Evolutionary conservation across 1,284 basidiomycete species (phyloP), one percentile per base, ranked within the genome.

Genomic region (Leccinum subspadiceum): DNA sequence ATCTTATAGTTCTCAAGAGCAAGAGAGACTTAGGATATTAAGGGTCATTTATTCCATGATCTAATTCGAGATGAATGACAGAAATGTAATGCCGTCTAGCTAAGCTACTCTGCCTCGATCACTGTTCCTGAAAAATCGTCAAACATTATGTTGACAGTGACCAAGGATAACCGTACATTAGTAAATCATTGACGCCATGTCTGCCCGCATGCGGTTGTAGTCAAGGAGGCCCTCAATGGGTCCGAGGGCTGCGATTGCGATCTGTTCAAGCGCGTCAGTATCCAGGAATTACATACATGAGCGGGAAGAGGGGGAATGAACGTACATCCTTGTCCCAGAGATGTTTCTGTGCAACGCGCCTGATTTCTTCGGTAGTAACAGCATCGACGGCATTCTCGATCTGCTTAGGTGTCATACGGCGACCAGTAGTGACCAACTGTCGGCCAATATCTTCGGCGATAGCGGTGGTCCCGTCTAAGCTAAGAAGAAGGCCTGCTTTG

Each of bases 371-470:
- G 26, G 86, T 79, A 33, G 86, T 88, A 64, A 99, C 93, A 56
- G 91, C 87, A 75, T 98, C 94, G 55, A 99, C 89, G 53, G 93
- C 93, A 60, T 84, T 84, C 83, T 98, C 96, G 66, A 97, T 96
- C 79, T 99, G 94, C 75, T 90, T 85, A 56, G 97, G 96, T 31
- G 94, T 93, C 80, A 91, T 83, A 70, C 95, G 82, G 69, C 84
- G 89, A 62, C 97, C 97, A 67, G 88, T 93, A 39, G 96, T 98
- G 65, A 99, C 93, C 64, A 99, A 84, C 77, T 98, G 96, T 71
- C 96, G 84, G 46, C 97, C 97, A 75, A 99, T 96, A 75, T 99
- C 97, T 82, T 99, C 97, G 56, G 97, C 96, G 67, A 97, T 87
- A 62, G 95, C 94, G 53, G 96, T 98, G 39, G 94, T 92, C 54